phyloP scores from a whole-genome alignment of 768 basidiomycete species.

The Lentinula raphanica region DNA sequence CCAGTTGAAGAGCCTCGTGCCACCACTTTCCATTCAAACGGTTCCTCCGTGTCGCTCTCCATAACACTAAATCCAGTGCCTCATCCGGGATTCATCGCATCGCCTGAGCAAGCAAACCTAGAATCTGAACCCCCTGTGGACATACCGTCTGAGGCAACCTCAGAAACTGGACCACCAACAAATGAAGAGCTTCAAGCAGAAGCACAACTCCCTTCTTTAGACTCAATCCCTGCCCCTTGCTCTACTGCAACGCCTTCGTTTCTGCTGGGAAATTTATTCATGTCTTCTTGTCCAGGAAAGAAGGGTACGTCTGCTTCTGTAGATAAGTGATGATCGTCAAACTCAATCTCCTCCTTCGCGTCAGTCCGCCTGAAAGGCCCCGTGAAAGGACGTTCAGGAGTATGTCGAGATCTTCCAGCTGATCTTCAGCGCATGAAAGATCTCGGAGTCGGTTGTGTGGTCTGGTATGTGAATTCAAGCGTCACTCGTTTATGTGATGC shows the following conservation, averaged over 20 bases:
- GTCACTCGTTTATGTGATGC: not conserved
- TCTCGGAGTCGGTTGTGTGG: conserved; percentile 71
- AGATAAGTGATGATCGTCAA: not conserved
- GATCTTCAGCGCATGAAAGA: conserved; percentile 75
- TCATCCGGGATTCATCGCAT: not conserved
- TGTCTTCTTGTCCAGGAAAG: conserved; percentile 94
- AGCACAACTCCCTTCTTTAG: conserved; percentile 8
- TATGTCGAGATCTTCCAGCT: conserved; percentile 74
- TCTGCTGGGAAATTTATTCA: conserved; percentile 74
- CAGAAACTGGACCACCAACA: conserved; percentile 8
- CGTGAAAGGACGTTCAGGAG: conserved; percentile 70
- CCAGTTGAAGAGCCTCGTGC: conserved; percentile 1
- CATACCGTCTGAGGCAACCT: not conserved
- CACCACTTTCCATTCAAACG: conserved; percentile 6
- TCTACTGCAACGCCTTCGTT: conserved; percentile 16
- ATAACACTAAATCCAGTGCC: not conserved
- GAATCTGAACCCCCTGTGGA: not conserved
- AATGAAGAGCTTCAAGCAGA: conserved; percentile 10
- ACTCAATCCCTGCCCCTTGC: conserved; percentile 3
- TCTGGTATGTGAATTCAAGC: conserved; percentile 53
- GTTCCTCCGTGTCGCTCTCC: not conserved
- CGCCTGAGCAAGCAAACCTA: not conserved
- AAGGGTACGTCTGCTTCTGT: conserved; percentile 49
- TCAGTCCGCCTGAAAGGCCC: conserved; percentile 71
- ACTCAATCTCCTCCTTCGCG: not conserved